Evolutionary conservation across 179 eudicot genomes (phyloP), one percentile per base, ranked within the genome.

Genomic region (Silene vulgaris): DNA sequence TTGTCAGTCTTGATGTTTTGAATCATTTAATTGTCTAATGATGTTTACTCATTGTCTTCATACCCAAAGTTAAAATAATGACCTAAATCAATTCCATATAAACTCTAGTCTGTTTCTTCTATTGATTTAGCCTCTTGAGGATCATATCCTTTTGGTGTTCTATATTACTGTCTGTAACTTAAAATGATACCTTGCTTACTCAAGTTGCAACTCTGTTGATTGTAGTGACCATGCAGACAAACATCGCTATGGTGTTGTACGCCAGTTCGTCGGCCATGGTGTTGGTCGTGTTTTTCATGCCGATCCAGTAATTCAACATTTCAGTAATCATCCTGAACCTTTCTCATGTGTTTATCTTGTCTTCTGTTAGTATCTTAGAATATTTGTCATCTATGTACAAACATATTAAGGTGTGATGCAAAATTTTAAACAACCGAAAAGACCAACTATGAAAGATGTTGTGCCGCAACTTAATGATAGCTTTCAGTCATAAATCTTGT

Each of bases 241-340:
- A 79, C 81, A 88, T 78, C 75, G 85, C 48, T 92, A 89, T 82
- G 97, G 97, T 74, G 97, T 95, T 73, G 99, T 95, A 54, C 85
- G 87, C 65, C 89, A 89, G 77, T 95, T 92, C 76, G 96, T 92
- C 77, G 97, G 99, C 77, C 99, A 95, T 80, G 97, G 99, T 61
- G 93, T 95, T 70, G 99, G 99, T 23, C 85, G 91, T 54, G 91
- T 87, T 76, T 95, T 95, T 80, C 99, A 95, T 85, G 86, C 94
- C 14, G 96, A 90, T 82, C 99, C 97, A 50, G 91, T 92, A 66
- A 82, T 95, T 77, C 80, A 87, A 28, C 97, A 92, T 76, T 85
- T 65, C 86, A 80, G 97, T 95, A 92, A 88, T 75, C 74, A 67
- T 74, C 81, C 71, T 75, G 56, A 73, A 74, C 76, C 68, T 54